Conservation (phyloP, 2,329 filamentous ascomycete species). For the Colletotrichum echinochloae region DNA sequence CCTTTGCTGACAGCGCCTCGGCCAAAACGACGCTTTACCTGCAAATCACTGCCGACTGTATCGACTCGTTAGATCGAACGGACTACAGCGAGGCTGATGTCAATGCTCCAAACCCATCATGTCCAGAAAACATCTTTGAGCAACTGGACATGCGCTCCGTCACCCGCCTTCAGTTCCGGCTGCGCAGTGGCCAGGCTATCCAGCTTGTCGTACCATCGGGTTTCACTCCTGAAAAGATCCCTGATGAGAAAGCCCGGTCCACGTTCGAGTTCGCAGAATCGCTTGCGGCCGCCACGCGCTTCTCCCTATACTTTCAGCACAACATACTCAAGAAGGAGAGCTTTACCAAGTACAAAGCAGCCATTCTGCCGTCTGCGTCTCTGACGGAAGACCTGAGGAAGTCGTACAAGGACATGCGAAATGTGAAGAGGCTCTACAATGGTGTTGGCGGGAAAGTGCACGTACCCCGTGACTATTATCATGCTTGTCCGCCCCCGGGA, state of each 20-base stretch:
- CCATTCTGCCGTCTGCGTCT: neutral
- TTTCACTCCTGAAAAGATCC: neutral
- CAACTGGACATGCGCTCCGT: neutral
- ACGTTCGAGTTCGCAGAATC: neutral
- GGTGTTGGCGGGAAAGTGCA: neutral
- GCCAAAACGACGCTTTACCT: too few species aligned
- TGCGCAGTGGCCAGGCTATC: neutral
- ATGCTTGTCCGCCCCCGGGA: neutral
- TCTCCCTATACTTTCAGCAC: conserved; percentile 23
- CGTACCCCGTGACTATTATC: neutral
- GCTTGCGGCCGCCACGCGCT: conserved; percentile 9
- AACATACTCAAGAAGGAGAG: neutral
- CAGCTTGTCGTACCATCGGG: neutral
- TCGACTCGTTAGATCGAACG: too few species aligned
- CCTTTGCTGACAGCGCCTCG: too few species aligned
- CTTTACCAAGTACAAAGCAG: neutral
- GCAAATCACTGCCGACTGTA: too few species aligned
- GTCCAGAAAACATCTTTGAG: too few species aligned
- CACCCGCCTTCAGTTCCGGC: conserved; percentile 2
- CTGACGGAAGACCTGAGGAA: neutral
- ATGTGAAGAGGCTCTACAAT: neutral
- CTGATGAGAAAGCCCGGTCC: neutral
- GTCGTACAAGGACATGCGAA: neutral
- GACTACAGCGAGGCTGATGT: too few species aligned
- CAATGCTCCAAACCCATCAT: too few species aligned